phyloP scores from a whole-genome alignment of 306 rosid species.

The Cicer pinnatifidum region DNA sequence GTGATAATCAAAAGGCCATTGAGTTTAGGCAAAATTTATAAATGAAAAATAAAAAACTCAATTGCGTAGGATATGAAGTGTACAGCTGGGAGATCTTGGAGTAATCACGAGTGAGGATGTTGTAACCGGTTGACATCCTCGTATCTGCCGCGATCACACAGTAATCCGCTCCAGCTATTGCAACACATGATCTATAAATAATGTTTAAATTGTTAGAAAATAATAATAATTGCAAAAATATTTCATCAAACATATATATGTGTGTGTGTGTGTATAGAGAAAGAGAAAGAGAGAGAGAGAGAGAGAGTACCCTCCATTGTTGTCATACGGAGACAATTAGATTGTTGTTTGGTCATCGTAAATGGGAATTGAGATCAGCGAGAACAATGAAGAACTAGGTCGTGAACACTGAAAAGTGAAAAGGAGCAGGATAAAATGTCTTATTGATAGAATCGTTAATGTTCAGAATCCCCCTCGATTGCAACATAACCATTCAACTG shows the following conservation, averaged over 20 bases:
- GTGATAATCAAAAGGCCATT: not conserved
- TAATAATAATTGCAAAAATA: no score
- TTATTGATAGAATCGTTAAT: conserved; percentile 14
- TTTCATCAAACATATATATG: no score
- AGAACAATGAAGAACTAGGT: conserved; percentile 36
- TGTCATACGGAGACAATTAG: conserved; percentile 95
- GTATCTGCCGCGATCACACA: conserved; percentile 95
- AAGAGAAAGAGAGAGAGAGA: no score
- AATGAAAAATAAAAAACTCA: not conserved
- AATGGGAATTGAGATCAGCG: conserved; percentile 19
- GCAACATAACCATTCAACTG: conserved; percentile 52
- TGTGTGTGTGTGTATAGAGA: not conserved
- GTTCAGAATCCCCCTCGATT: conserved; percentile 44
- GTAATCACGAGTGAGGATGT: conserved; percentile 90
- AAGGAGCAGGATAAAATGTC: not conserved
- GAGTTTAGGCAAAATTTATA: not conserved
- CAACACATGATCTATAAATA: conserved; percentile 74
- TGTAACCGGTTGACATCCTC: conserved; percentile 94
- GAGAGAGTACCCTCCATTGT: conserved; percentile 91
- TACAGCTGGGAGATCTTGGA: conserved; percentile 85
- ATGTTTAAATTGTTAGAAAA: no score
- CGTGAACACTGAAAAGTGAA: not conserved
- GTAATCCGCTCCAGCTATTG: conserved; percentile 92
- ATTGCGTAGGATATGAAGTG: not conserved
- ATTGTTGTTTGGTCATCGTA: conserved; percentile 78